Percentiles rank a stretch among this genome's conserved stretches.
phyloP scores from a whole-genome alignment of 1,284 basidiomycete species.

The Cystobasidium slooffiae region DNA sequence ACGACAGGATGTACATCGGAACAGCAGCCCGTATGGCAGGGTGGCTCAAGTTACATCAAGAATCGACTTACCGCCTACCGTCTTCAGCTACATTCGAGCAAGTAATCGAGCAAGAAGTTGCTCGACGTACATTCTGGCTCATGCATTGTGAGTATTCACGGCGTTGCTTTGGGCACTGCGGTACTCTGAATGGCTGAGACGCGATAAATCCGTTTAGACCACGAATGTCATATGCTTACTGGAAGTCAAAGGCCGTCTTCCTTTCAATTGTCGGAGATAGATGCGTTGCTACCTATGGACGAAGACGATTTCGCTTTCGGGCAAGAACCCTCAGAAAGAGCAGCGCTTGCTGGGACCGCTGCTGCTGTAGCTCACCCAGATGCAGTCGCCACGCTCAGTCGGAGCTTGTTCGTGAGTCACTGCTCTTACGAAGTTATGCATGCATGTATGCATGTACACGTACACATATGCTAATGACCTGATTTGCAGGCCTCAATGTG shows the following conservation, averaged over 20 bases:
- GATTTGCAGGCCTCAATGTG: conserved; percentile 1
- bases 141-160: background rate
- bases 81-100: conserved; percentile 5
- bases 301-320: conserved; percentile 9
- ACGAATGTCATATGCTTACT: conserved; percentile 8
- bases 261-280: conserved; percentile 1
- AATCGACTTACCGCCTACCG: background rate
- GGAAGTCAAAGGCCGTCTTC: conserved; percentile 11
- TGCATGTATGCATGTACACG: background rate
- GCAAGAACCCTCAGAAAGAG: background rate
- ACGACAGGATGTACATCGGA: background rate
- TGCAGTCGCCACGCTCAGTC: background rate
- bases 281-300: conserved; percentile 4
- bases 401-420: conserved; percentile 3
- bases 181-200: too few species aligned
- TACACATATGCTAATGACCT: background rate
- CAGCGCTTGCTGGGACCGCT: conserved; percentile 3
- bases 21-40: conserved; percentile 3
- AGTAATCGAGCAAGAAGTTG: conserved; percentile 12
- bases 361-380: background rate
- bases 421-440: too few species aligned
- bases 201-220: too few species aligned
- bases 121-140: conserved; percentile 6
- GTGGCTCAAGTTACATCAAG: background rate
- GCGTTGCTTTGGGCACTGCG: too few species aligned